Percentiles rank a stretch among this genome's conserved stretches.
Conservation (phyloP, 108 stramenopile genomes). For the Aurantiochytrium sp. region DNA sequence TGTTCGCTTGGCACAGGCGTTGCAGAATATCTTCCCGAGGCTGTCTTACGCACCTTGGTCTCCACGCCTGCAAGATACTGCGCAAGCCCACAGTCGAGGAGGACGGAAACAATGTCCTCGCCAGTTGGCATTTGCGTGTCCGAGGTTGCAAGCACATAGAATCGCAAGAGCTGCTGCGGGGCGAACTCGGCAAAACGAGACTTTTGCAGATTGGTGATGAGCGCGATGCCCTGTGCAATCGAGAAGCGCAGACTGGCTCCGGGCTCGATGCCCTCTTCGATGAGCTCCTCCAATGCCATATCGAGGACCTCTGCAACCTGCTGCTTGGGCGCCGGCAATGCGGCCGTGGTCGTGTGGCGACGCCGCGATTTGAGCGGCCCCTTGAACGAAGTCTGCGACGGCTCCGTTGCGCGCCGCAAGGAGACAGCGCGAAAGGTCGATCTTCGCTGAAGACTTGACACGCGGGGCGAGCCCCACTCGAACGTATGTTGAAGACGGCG, state of each 20-base stretch:
- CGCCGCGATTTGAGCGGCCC: neutral
- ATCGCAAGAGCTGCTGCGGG: neutral
- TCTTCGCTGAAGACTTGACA: neutral
- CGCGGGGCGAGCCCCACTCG: neutral
- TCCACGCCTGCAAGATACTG: neutral
- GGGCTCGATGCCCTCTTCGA: neutral
- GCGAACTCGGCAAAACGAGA: neutral
- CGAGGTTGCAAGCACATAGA: neutral
- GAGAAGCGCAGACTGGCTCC: neutral
- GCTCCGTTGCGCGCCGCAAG: neutral
- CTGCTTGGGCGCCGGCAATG: neutral
- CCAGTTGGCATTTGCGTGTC: neutral
- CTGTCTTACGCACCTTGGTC: neutral
- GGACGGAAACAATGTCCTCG: neutral
- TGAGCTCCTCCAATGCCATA: neutral
- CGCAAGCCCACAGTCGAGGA: neutral
- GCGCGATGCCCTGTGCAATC: neutral
- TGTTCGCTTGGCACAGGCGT: too few species aligned
- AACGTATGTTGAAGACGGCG: neutral
- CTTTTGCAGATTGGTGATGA: neutral
- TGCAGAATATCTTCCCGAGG: neutral
- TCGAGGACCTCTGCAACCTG: neutral
- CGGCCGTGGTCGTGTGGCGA: neutral
- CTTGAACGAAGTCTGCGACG: neutral
- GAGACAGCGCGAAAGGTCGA: neutral